Evolutionary conservation across 140 eudicot genomes (phyloP), one percentile per base, ranked within the genome.

Genomic region (Senecio squalidus): DNA sequence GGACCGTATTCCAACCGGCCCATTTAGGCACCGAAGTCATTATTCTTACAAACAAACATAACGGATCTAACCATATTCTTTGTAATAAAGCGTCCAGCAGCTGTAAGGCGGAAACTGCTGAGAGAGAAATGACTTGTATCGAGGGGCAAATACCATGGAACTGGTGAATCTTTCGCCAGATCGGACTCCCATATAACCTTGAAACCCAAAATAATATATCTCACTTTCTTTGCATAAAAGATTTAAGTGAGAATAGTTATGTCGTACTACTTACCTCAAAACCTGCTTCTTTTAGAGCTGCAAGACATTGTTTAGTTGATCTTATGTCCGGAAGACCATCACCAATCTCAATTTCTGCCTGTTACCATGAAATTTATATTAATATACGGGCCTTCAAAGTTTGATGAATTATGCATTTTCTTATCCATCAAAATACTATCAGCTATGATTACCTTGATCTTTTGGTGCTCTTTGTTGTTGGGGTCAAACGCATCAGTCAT

Each of bases 401-500:
- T 30, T 26, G 40, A 23, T 21, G 41, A 22, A 10, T 14, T n/a
- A 58, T n/a, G 6, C 34, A 34, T 57, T 23, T n/a, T n/a, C n/a
- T n/a, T n/a, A 27, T 23, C 58, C 36, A 13, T 8, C n/a, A 53
- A 38, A 52, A 52, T 52, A 38, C 17, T 20, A 26, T 27, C 7
- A 17, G n/a, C 51, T 11, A 11, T 10, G 58, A 44, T 20, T 47
- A 90, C 98, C 96, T 91, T 91, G 71, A 91, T 91, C 72, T 76
- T 77, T 68, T 91, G 90, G 80, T 91, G 96, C 20, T 81, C 92
- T 69, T 73, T 43, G 65, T 87, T 86, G 71, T 74, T 79, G 34
- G 94, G 88, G 74, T 92, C 94, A 71, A 62, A 92, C 24, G 98
- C 77, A 71, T 87, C 96, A 23, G 98, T 92, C 96, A 92, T 92